phyloP scores from a whole-genome alignment of 441 rosid genomes.

The Melastoma candidum region DNA sequence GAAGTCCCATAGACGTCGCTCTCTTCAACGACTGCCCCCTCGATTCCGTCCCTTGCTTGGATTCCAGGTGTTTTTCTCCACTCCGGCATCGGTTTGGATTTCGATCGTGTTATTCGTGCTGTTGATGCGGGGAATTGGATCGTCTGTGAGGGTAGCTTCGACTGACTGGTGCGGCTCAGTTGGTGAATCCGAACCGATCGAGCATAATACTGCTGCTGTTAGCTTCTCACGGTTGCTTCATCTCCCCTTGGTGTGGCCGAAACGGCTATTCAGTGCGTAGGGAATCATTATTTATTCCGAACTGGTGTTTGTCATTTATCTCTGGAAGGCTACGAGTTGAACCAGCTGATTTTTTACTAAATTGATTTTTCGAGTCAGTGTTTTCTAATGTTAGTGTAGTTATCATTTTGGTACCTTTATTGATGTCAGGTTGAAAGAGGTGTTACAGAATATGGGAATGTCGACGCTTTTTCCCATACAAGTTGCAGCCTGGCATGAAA shows the following conservation, averaged over 20 bases:
- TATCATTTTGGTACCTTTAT: constrained; percentile 4
- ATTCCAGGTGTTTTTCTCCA: constrained; percentile 40
- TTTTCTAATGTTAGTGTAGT: neutral
- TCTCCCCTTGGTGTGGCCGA: too few species aligned
- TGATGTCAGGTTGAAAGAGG: constrained; percentile 45
- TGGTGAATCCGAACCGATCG: too few species aligned
- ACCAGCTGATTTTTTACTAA: too few species aligned
- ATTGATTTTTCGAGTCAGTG: neutral
- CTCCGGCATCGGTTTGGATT: neutral
- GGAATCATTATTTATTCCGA: too few species aligned
- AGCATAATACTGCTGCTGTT: too few species aligned
- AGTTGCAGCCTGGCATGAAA: constrained; percentile 89
- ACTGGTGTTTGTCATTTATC: too few species aligned
- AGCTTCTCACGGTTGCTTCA: too few species aligned
- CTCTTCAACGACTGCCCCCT: constrained; percentile 41
- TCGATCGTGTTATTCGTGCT: neutral
- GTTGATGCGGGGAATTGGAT: neutral
- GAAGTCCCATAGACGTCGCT: constrained; percentile 64
- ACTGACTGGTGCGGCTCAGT: too few species aligned
- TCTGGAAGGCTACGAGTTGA: too few species aligned
- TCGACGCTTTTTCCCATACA: constrained; percentile 76
- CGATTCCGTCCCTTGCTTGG: constrained; percentile 56
- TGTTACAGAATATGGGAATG: constrained; percentile 50
- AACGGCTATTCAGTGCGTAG: too few species aligned
- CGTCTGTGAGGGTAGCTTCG: too few species aligned